Conservation (phyloP, 495 filamentous ascomycete species). For the Xylaria bambusicola region DNA sequence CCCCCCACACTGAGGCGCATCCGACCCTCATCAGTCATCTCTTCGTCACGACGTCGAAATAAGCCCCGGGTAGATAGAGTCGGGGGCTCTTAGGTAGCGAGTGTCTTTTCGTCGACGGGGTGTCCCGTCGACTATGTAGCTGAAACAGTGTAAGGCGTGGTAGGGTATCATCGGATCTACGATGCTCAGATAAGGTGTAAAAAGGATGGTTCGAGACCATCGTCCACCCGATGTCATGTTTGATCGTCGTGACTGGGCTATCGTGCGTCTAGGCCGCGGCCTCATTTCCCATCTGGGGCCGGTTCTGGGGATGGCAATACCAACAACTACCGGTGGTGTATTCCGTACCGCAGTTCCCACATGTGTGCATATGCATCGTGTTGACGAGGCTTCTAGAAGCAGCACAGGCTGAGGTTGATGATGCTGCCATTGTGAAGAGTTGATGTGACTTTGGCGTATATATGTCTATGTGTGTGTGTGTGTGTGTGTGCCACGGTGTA, state of each 20-base stretch:
- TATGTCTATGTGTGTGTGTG: not conserved
- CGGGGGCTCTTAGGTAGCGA: not conserved
- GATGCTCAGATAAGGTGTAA: slow-evolving; percentile 3
- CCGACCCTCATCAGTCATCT: slow-evolving; percentile 13
- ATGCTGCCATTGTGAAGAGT: slow-evolving; percentile 14
- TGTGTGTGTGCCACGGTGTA: slow-evolving; percentile 2
- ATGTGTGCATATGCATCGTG: slow-evolving; percentile 37
- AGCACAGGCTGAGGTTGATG: slow-evolving; percentile 8
- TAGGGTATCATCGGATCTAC: slow-evolving; percentile 11
- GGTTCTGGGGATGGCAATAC: slow-evolving; percentile 38
- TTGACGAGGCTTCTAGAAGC: slow-evolving; percentile 16
- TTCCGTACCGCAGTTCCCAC: slow-evolving; percentile 38
- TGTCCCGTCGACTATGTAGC: slow-evolving; percentile 6
- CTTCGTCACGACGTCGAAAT: slow-evolving; percentile 13
- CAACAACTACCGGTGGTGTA: slow-evolving; percentile 40
- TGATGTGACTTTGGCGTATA: slow-evolving; percentile 13
- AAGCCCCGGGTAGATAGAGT: slow-evolving; percentile 4
- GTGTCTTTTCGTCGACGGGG: slow-evolving; percentile 3
- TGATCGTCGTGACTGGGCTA: slow-evolving; percentile 9
- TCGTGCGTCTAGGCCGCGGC: slow-evolving; percentile 7
- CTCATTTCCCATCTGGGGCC: slow-evolving; percentile 15
- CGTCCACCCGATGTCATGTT: not conserved
- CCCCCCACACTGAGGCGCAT: not conserved
- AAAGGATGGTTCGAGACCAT: slow-evolving; percentile 13
- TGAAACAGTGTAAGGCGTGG: slow-evolving; percentile 13